Evolutionary conservation across 2,329 filamentous ascomycete species (phyloP), one percentile per base, ranked within the genome.

Genomic region (Aspergillus sp.): DNA sequence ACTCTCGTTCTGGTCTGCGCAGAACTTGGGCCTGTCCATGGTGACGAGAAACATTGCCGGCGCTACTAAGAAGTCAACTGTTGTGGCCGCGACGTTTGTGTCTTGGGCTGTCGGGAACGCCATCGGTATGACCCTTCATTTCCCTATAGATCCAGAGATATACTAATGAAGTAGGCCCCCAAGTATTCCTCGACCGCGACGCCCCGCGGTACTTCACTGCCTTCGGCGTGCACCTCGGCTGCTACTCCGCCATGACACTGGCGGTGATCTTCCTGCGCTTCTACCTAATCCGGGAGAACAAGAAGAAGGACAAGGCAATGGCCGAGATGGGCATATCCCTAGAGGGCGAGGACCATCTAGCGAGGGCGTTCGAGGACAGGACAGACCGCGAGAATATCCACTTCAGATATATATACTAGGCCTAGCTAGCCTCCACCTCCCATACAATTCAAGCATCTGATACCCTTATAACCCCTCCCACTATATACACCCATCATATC

Each of bases 1-100:
- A 0, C 81, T 91, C 17, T 90, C 87, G 5, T 92, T 92, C 82
- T 92, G 89, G 89, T 87, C 89, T 0, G 88, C 88, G 0, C 85
- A 89, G 68, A 89, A 86, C 1, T 78, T 91, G 11, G 80, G 83
- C 7, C 82, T 91, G 66, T 88, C 86, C 13, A 83, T 91, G 79
- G 82, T 90, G 59, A 86, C 85, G 0, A 83, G 88, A 15, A 91
- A 91, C 68, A 79, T 90, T 8, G 89, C 86, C 25, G 89, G 89
- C 0, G 87, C 90, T 66, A 91, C 89, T 1, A 92, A 92, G 77
- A 91, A 90, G 73, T 83, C 84, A 0, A 82, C 88, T 8, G 86
- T 85, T 6, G 83, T 91, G 3, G 87, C 88, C 5, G 82, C 86
- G 65, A 90, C 89, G 73, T 91, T 91, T 69, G 81, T 90, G 64